Evolutionary conservation across 2,329 filamentous ascomycete species (phyloP), one percentile per base, ranked within the genome.

Genomic region (Fusarium beomiforme): DNA sequence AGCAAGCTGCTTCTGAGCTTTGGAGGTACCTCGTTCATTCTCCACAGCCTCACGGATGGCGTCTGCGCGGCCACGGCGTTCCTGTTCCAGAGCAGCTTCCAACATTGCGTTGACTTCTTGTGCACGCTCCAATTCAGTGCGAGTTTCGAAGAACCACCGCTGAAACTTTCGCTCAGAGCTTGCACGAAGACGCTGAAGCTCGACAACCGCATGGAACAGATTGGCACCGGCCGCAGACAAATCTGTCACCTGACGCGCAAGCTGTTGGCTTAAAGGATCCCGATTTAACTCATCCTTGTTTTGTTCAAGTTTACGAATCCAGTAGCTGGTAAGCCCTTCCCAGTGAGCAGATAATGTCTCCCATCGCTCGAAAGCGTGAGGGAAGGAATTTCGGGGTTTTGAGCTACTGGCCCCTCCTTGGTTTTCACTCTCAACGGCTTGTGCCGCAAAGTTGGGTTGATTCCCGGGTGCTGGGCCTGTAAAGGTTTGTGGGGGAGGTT

Each of bases 101-200:
- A 97, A 83, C 78, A 95, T 89, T 6, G 90, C 94, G 61, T 94
- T 93, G 39, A 92, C 86, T 81, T 98, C 96, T 72, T 93, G 92
- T 53, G 91, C 88, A 31, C 92, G 90, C 83, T 98, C 96, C 72
- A 97, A 90, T 73, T 98, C 95, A 34, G 91, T 88, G 55, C 95
- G 88, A 11, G 95, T 97, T 79, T 99, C 96, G 75, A 97, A 97
- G 82, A 98, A 98, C 96, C 96, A 99, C 54, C 96, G 89, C 82
- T 99, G 96, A 76, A 99, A 99, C 79, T 98, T 98, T 71, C 96
- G 91, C 81, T 99, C 96, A 0, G 95, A 98, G 60, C 94, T 97
- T 39, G 96, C 96, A 44, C 96, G 92, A 29, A 99, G 86, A 33
- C 96, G 91, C 80, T 99, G 96, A 47, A 99, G 85, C 81, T 99